A percentile compares a stretch with the other conserved stretches of the same genome.
Evolutionary conservation across 768 basidiomycete species (phyloP).

Genomic region (Tephrocybe sp.): DNA sequence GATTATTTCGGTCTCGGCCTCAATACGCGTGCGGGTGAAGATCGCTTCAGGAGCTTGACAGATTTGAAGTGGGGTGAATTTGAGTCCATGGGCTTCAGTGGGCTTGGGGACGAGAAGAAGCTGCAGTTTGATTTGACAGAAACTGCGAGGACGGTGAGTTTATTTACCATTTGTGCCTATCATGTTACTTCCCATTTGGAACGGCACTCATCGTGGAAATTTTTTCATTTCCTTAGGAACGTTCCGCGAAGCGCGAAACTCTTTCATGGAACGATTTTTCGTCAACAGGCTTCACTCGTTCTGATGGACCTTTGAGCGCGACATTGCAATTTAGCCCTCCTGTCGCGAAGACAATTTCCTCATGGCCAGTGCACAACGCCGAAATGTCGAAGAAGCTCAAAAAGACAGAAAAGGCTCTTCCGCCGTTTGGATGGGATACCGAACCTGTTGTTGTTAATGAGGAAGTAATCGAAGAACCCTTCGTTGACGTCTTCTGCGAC

Average conservation of each 20-base stretch:
- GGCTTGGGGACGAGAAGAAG: constrained; percentile 59
- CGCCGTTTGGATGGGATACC: constrained; percentile 91
- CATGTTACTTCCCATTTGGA: constrained; percentile 1
- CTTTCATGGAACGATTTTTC: constrained; percentile 93
- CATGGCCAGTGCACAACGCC: constrained; percentile 73
- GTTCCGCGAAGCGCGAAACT: constrained; percentile 72
- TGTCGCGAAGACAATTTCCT: constrained; percentile 45
- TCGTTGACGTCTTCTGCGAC: constrained; percentile 85
- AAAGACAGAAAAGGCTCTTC: constrained; percentile 78
- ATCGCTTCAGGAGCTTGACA: constrained; percentile 75
- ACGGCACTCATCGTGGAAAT: background rate
- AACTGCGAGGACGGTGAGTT: constrained; percentile 62
- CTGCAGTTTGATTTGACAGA: constrained; percentile 93
- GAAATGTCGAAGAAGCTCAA: constrained; percentile 78
- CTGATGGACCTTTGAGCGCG: constrained; percentile 69
- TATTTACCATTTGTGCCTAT: background rate
- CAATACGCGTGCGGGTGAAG: constrained; percentile 47
- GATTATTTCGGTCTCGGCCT: constrained; percentile 37
- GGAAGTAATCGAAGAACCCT: constrained; percentile 86
- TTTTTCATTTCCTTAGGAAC: constrained; percentile 45
- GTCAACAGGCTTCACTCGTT: constrained; percentile 73
- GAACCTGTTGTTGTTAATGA: constrained; percentile 75
- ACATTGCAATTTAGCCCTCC: constrained; percentile 78
- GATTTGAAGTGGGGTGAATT: constrained; percentile 93
- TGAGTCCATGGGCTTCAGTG: constrained; percentile 77